These are phyloP conservation scores for Pleurotus sapidus DNA, from an alignment of 768 basidiomycete genomes.

Conservation along the genomic window DNA sequence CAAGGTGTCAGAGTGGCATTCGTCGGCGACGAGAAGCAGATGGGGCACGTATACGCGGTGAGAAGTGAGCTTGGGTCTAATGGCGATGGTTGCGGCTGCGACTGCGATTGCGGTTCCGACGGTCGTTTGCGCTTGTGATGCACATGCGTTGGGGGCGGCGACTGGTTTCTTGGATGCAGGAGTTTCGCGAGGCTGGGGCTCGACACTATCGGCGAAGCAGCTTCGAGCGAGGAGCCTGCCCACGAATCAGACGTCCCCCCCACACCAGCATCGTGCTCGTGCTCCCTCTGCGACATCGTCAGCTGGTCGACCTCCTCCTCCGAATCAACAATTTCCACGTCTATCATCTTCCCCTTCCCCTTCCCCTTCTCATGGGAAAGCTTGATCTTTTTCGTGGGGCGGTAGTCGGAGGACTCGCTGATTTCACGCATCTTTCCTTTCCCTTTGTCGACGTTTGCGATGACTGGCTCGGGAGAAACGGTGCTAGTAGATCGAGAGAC, in stretches of 20 bases:
- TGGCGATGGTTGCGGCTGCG: constrained; percentile 9
- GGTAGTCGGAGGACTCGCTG: background rate
- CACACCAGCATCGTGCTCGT: background rate
- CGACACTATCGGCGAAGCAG: background rate
- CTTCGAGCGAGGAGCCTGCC: background rate
- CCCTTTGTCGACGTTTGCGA: background rate
- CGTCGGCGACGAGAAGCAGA: constrained; percentile 74
- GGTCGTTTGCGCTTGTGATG: background rate
- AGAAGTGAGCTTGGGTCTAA: constrained; percentile 31
- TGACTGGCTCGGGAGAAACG: background rate
- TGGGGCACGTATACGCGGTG: constrained; percentile 71
- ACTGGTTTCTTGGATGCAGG: background rate
- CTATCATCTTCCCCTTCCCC: constrained; percentile 1
- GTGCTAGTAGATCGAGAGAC: background rate
- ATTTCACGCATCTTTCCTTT: background rate
- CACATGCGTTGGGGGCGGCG: background rate
- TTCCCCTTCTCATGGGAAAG: constrained; percentile 1
- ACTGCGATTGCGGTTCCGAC: background rate
- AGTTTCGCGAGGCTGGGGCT: background rate
- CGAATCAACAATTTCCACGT: background rate
- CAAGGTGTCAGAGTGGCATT: constrained; percentile 79
- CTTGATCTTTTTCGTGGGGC: background rate
- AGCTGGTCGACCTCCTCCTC: background rate
- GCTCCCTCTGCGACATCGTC: background rate
- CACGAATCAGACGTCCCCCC: background rate